Percentiles rank a stretch among this genome's conserved stretches.
phyloP scores from a whole-genome alignment of 345 rosid species.

The Ricinus communis region DNA sequence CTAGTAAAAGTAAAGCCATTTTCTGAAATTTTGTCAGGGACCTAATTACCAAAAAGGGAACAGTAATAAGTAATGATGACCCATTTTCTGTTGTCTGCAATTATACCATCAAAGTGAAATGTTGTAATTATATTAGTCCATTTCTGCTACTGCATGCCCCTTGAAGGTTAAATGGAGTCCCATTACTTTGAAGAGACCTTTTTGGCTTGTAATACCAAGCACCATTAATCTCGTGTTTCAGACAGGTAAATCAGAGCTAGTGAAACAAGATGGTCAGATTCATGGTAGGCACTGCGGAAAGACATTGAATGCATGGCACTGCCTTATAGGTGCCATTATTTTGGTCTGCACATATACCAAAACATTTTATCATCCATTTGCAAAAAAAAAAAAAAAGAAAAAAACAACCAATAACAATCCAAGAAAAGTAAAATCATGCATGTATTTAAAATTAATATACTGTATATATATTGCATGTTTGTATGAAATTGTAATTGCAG shows the following conservation, averaged over 20 bases:
- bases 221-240: conserved; percentile 14
- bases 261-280: conserved; percentile 23
- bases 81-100: conserved; percentile 43
- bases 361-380: too few relatives aligned
- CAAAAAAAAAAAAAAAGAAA: too few relatives aligned
- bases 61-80: conserved; percentile 28
- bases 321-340: not conserved
- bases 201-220: conserved; percentile 26
- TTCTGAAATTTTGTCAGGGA: conserved; percentile 11
- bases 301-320: not conserved
- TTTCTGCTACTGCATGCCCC: conserved; percentile 8
- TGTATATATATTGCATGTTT: too few relatives aligned
- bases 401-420: too few relatives aligned
- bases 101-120: conserved; percentile 12
- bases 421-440: too few relatives aligned
- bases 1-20: not conserved
- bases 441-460: too few relatives aligned
- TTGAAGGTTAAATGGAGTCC: conserved; percentile 24
- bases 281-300: conserved; percentile 4
- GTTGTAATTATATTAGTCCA: conserved; percentile 1
- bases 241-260: conserved; percentile 19
- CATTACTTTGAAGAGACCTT: conserved; percentile 19
- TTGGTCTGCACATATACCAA: not conserved
- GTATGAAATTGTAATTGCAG: too few relatives aligned
- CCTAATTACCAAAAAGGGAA: not conserved